Conservation (phyloP, 176 grass and related monocot genomes). For the Thalia dealbata region DNA sequence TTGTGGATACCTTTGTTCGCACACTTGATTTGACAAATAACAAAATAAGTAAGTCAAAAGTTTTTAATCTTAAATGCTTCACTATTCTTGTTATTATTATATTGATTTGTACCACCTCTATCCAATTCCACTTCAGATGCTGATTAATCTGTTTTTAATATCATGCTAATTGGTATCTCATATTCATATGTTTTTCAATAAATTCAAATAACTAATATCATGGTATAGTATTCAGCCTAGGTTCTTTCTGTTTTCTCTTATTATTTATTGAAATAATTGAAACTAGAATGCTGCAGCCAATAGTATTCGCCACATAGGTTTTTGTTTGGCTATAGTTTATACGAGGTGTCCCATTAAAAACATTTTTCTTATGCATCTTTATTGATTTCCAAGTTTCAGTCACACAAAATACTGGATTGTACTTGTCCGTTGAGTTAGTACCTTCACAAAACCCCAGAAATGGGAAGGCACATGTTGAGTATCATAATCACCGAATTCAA, state of each 20-base stretch:
- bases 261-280: neutral
- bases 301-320: no score
- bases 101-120: neutral
- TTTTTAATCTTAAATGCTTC: neutral
- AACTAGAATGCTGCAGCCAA: neutral
- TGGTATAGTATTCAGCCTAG: neutral
- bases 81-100: neutral
- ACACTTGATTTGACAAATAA: constrained; percentile 97
- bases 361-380: neutral
- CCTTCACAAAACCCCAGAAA: no score
- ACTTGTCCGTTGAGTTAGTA: no score
- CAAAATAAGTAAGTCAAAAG: constrained; percentile 61
- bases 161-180: neutral
- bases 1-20: constrained; percentile 72
- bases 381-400: neutral
- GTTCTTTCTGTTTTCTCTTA: neutral
- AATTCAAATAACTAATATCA: neutral
- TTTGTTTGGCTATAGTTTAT: no score
- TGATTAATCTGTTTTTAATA: neutral
- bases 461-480: no score
- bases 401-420: no score
- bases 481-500: neutral
- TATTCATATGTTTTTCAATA: neutral
- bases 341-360: neutral
- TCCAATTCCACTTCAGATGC: neutral